Evolutionary conservation across 805 yeast genomes (phyloP), one percentile per base, ranked within the genome.

Genomic region (Brettanomyces naardenensis): DNA sequence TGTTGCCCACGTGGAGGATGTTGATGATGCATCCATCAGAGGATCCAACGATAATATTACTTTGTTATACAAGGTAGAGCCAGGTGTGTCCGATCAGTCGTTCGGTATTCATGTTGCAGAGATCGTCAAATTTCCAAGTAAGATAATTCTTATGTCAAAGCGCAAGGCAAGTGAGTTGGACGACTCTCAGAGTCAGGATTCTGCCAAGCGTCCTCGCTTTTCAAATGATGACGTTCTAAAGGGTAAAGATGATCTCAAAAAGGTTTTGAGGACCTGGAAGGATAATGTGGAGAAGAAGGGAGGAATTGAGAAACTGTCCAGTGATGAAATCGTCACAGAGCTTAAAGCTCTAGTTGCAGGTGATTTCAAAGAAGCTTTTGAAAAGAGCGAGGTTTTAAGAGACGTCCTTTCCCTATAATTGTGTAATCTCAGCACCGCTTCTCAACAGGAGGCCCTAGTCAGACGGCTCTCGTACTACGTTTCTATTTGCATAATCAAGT

Each of bases 21-120:
- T 46, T 5, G 50, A 48, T 33, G 45, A 55, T 36, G 44, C 52
- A 37, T 46, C 57, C 11, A 32, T 32, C n/a, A 46, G 50, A 19
- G 69, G 69, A 15, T 51, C 54, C 10, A 62, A 67, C 31, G 71
- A 72, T 25, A 95, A 87, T 47, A 86, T 92, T 46, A 88, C 97
- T 0, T 67, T 92, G 40, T 65, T 92, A 48, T 92, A 92, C 62
- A 84, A 81, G 52, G 97, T 92, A n/a, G 96, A 87, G 48, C 84
- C 86, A 1, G 98, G 98, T n/a, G 77, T 89, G 36, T 80, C 95
- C 2, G 95, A 87, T 58, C 92, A 89, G 59, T 88, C 97, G 0
- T 92, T 92, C 63, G 98, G 98, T 61, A 89, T 92, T 34, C 95
- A 92, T 56, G 98, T 92, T 33, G 97, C 97, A 0, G 97, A 92